Conservation (phyloP, 768 basidiomycete genomes). For the Phylloporus arenicola region DNA sequence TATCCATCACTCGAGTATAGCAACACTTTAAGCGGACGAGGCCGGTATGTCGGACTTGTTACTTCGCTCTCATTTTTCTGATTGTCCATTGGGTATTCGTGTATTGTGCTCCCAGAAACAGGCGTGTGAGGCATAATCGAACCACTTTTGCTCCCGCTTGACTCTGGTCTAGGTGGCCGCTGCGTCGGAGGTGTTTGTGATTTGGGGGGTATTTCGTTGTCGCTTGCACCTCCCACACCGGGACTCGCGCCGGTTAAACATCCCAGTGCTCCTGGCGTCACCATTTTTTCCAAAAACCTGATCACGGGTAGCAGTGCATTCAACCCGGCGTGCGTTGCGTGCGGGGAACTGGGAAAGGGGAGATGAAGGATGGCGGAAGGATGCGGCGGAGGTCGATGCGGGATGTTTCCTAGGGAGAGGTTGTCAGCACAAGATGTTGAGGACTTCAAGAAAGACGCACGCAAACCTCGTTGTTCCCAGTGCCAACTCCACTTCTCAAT, state of each 20-base stretch:
- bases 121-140: conserved; percentile 14
- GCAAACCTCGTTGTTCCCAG: conserved; percentile 17
- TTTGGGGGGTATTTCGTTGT: conserved; percentile 7
- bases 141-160: conserved; percentile 14
- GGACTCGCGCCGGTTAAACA: conserved; percentile 7
- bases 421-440: conserved; percentile 9
- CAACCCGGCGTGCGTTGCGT: conserved; percentile 49
- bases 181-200: conserved; percentile 11
- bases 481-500: conserved; percentile 34
- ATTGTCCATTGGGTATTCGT: conserved; percentile 14
- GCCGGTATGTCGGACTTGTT: conserved; percentile 31
- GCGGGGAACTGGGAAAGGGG: conserved; percentile 67
- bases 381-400: conserved; percentile 63
- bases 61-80: conserved; percentile 9
- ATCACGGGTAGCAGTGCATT: conserved; percentile 57
- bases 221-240: not conserved
- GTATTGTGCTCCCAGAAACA: not conserved
- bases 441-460: not conserved
- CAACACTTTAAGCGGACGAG: conserved; percentile 66
- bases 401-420: conserved; percentile 25
- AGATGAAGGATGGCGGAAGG: conserved; percentile 69
- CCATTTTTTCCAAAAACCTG: conserved; percentile 61
- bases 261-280: conserved; percentile 40
- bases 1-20: conserved; percentile 85
- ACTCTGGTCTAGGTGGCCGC: conserved; percentile 17